Conservation (phyloP, 2,329 filamentous ascomycete species). For the Cladosporium colombiae region DNA sequence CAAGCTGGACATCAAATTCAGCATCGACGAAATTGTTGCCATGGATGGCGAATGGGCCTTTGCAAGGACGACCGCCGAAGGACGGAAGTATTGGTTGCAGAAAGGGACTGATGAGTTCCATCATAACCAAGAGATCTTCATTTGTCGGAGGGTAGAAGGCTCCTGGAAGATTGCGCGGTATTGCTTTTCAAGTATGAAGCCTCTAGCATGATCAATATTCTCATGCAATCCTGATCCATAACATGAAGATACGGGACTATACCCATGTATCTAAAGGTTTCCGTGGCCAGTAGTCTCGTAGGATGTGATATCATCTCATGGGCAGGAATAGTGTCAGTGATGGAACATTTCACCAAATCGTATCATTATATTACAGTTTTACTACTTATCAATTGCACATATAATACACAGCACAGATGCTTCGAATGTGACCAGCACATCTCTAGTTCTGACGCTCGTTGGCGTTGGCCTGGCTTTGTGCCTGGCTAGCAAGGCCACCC, state of each 20-base stretch:
- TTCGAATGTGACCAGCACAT: constrained; percentile 1
- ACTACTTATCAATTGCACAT: neutral
- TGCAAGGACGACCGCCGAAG: constrained; percentile 23
- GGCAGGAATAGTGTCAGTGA: neutral
- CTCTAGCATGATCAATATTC: neutral
- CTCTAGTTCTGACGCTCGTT: constrained; percentile 30
- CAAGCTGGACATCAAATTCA: constrained; percentile 22
- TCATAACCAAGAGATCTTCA: constrained; percentile 25
- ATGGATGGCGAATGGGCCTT: constrained; percentile 21
- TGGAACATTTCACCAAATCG: neutral
- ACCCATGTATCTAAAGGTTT: neutral
- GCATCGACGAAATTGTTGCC: constrained; percentile 22
- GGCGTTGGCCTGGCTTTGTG: constrained; percentile 34
- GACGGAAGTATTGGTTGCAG: constrained; percentile 19
- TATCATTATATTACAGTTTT: neutral
- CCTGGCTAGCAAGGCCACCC: constrained; percentile 37
- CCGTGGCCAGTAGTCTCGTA: neutral
- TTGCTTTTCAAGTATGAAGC: constrained; percentile 24
- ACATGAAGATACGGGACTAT: neutral
- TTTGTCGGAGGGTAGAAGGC: constrained; percentile 21
- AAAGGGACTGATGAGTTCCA: constrained; percentile 20
- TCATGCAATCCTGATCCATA: neutral
- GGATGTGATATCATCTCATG: neutral
- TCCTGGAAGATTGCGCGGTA: constrained; percentile 26
- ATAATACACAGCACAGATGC: constrained; percentile 1